Conservation (phyloP, 2,329 filamentous ascomycete genomes). For the Aspergillus costaricaensis region DNA sequence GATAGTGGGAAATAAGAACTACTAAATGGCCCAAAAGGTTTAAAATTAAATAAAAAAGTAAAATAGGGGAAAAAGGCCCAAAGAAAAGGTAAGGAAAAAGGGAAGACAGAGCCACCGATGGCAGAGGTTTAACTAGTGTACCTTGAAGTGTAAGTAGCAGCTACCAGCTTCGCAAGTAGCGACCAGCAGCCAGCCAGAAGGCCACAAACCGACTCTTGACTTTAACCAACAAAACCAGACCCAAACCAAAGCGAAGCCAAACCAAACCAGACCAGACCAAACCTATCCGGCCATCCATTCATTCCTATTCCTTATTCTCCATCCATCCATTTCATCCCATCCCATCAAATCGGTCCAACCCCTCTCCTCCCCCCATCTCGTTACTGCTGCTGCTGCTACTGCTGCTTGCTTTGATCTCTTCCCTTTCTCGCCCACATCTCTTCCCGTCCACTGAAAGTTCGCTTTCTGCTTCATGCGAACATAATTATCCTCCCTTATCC, state of each 20-base stretch:
- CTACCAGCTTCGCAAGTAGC: neutral
- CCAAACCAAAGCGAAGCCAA: neutral
- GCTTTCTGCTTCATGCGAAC: neutral
- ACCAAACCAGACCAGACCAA: neutral
- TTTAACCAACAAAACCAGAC: conserved; percentile 4
- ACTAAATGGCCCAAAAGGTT: neutral
- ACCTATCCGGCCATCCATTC: neutral
- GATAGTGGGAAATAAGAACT: neutral
- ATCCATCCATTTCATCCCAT: neutral
- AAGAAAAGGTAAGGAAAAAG: neutral
- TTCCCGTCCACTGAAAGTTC: neutral
- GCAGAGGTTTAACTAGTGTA: neutral
- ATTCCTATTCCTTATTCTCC: neutral
- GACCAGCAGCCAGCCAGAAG: neutral
- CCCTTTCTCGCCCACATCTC: neutral
- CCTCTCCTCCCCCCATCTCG: neutral
- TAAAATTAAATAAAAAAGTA: neutral
- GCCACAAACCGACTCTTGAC: neutral
- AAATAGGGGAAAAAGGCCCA: neutral
- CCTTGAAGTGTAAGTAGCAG: neutral
- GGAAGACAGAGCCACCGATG: conserved; percentile 1
- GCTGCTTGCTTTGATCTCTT: neutral
- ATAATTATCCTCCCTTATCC: conserved; percentile 1
- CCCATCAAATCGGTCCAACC: neutral
- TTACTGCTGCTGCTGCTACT: no score